Evolutionary conservation across 805 yeast species (phyloP).

Genomic region (Clavispora fructus): DNA sequence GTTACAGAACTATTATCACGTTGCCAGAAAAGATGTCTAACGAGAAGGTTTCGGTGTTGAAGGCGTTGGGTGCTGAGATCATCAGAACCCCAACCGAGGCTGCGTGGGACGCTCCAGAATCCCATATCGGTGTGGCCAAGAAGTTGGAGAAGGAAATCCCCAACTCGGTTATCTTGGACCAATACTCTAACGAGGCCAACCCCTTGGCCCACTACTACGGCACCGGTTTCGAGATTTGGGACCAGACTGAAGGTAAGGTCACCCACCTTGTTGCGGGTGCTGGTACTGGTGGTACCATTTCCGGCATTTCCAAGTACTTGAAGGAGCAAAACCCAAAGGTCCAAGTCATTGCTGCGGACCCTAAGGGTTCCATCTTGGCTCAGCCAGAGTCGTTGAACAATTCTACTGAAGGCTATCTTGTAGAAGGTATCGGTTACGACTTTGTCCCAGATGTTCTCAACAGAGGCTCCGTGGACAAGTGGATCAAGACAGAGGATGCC

Average conservation of each 20-base stretch:
- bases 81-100: constrained; percentile 90
- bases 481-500: constrained; percentile 84
- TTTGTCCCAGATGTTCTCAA: constrained; percentile 78
- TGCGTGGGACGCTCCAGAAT: constrained; percentile 89
- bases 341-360: constrained; percentile 75
- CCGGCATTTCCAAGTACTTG: constrained; percentile 81
- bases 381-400: constrained; percentile 67
- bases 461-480: constrained; percentile 59
- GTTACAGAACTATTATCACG: constrained; percentile 82
- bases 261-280: constrained; percentile 85
- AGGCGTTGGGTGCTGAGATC: constrained; percentile 87
- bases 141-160: constrained; percentile 79
- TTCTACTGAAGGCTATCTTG: constrained; percentile 58
- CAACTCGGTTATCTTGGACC: constrained; percentile 79
- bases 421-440: constrained; percentile 90
- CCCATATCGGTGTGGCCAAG: constrained; percentile 84
- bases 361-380: constrained; percentile 81
- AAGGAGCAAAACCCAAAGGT: constrained; percentile 64
- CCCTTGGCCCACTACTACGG: constrained; percentile 82
- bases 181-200: constrained; percentile 71
- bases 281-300: constrained; percentile 93
- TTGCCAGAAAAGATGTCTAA: constrained; percentile 90
- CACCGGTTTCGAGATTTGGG: constrained; percentile 82
- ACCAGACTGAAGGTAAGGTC: constrained; percentile 67
- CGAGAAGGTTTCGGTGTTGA: constrained; percentile 81